Base-by-base conservation (phyloP, 1,284 basidiomycete species). In the Trametes pubescens region DNA sequence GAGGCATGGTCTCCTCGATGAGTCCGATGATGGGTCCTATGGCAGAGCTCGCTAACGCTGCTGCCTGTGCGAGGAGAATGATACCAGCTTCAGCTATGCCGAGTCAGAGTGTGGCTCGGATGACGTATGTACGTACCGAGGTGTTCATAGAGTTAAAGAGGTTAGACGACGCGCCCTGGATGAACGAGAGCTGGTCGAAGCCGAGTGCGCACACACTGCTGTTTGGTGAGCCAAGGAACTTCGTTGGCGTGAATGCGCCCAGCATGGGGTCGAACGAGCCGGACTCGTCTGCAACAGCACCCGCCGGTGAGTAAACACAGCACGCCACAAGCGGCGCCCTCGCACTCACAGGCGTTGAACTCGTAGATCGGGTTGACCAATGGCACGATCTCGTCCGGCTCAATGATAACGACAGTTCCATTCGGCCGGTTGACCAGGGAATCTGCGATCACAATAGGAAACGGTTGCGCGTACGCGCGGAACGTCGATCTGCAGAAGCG, bases 151-250 rank as follows among this genome's bases (percentile, higher is more conserved):
- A 44, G 44, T 64, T 69, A 48, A 69, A 69, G 16, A 69, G 49
- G 21, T 60, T 54, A 4, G 83, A 83, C 5, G 82, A 83, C 0
- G 77, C 65, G 13, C 76, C 83, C 16, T 75, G 67, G 10, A 85
- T 69, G 51, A 80, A 75, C n/a, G 77, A 72, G 0, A 79, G 73
- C 64, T 84, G 82, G 57, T 86, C 84, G 69, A 82, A 86, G n/a
- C 79, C 79, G 0, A 79, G 80, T 2, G 80, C 75, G 59, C 86
- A 87, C 4, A 77, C 37, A 24, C 75, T 78, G 10, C 71, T 69
- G 60, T 82, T 83, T 6, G 73, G 76, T 18, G 81, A 81, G n/a
- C 82, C 83, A 18, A 84, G 66, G 61, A 79, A 76, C 60, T 77
- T 72, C 40, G 78, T 81, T 0, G 80, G 81, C 7, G 75, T 76